phyloP scores from a whole-genome alignment of 2,329 filamentous ascomycete genomes.

The Rutstroemia sp. region DNA sequence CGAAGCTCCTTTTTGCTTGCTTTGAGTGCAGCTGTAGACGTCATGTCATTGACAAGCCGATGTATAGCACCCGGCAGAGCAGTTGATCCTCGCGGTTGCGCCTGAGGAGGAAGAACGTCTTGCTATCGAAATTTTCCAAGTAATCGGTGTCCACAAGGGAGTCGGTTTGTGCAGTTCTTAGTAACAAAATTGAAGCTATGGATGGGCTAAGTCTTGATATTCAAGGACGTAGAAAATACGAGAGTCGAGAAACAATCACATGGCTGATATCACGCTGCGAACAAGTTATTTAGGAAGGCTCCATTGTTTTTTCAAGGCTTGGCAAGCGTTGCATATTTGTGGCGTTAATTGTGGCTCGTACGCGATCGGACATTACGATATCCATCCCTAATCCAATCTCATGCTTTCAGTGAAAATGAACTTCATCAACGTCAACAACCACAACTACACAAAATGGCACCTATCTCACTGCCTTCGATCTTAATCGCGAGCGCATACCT shows the following conservation, averaged over 20 bases:
- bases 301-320: too few relatives aligned
- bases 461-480: conserved; percentile 30
- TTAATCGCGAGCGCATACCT: conserved; percentile 28
- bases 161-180: too few relatives aligned
- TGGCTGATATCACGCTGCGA: too few relatives aligned
- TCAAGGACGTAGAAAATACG: too few relatives aligned
- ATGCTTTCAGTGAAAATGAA: not conserved
- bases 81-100: too few relatives aligned
- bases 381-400: conserved; percentile 5
- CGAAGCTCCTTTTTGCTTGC: conserved; percentile 72
- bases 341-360: conserved; percentile 4
- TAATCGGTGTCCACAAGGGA: too few relatives aligned
- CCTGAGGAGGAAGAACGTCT: too few relatives aligned
- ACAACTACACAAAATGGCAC: conserved; percentile 24
- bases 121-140: not conserved
- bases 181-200: too few relatives aligned
- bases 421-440: conserved; percentile 6
- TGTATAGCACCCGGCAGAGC: not conserved
- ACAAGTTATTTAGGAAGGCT: too few relatives aligned
- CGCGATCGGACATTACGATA: conserved; percentile 3
- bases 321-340: not conserved
- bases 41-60: conserved; percentile 10
- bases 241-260: too few relatives aligned
- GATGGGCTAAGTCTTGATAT: too few relatives aligned
- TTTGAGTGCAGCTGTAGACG: conserved; percentile 38